phyloP scores from a whole-genome alignment of 805 yeast species.

The Kodamaea kaohsiungensis region DNA sequence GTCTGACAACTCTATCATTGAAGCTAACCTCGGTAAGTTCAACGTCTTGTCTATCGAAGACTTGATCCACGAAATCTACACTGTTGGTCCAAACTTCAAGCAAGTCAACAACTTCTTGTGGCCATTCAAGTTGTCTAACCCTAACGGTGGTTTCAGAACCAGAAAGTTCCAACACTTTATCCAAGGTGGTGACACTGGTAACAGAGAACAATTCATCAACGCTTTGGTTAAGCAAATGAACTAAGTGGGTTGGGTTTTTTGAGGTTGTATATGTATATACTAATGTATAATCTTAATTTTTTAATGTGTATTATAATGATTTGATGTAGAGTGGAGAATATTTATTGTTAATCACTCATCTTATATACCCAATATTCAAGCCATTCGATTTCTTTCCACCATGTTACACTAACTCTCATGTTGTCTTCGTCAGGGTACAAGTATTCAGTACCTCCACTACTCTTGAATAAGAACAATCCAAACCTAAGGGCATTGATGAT shows the following conservation, averaged over 20 bases:
- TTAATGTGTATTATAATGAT: conserved; percentile 6
- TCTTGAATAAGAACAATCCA: conserved; percentile 14
- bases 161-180: conserved; percentile 96
- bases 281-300: conserved; percentile 9
- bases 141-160: conserved; percentile 97
- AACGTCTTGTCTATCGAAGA: conserved; percentile 92
- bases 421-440: background rate
- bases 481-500: conserved; percentile 20
- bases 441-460: conserved; percentile 1
- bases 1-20: conserved; percentile 85
- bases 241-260: conserved; percentile 43
- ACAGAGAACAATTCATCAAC: conserved; percentile 96
- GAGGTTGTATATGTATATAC: conserved; percentile 9
- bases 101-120: conserved; percentile 98
- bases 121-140: conserved; percentile 97
- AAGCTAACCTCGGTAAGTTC: conserved; percentile 86
- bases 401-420: conserved; percentile 8
- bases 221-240: conserved; percentile 91
- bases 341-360: background rate
- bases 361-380: conserved; percentile 28
- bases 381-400: conserved; percentile 37
- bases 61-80: conserved; percentile 92
- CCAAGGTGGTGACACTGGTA: conserved; percentile 98
- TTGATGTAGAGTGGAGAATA: background rate
- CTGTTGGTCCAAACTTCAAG: conserved; percentile 98